Conservation (phyloP, 371 early-diverging fungal genomes). For the Rhizomucor pusillus region DNA sequence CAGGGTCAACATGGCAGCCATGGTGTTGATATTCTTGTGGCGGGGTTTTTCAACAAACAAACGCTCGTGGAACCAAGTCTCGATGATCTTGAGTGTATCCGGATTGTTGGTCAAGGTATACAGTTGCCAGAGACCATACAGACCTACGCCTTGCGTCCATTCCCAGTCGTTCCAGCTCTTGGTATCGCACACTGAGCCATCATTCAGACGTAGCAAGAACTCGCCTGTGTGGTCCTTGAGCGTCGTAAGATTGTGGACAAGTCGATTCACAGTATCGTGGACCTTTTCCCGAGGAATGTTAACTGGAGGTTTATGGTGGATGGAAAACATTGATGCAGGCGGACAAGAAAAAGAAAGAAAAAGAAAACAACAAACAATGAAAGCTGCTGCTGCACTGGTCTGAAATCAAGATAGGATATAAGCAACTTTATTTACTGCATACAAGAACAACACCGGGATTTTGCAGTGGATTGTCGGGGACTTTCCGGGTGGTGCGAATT, state of each 20-base stretch:
- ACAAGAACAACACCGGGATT: too few relatives aligned
- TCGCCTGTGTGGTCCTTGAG: slow-evolving; percentile 20
- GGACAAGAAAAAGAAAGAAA: too few relatives aligned
- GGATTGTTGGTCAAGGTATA: slow-evolving; percentile 18
- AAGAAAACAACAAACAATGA: too few relatives aligned
- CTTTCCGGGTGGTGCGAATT: too few relatives aligned
- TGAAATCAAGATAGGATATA: too few relatives aligned
- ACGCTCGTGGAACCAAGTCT: slow-evolving; percentile 20
- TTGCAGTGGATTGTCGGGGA: too few relatives aligned
- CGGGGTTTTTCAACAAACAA: slow-evolving; percentile 17
- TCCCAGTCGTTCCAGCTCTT: slow-evolving; percentile 31
- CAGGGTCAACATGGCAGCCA: slow-evolving; percentile 22
- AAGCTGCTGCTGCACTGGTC: too few relatives aligned
- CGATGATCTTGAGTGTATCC: slow-evolving; percentile 13
- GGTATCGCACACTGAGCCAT: slow-evolving; percentile 21
- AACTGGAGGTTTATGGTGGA: slow-evolving; percentile 6
- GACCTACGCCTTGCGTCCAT: slow-evolving; percentile 28
- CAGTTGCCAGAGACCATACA: slow-evolving; percentile 24
- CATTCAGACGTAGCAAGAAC: slow-evolving; percentile 16
- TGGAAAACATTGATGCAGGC: too few relatives aligned
- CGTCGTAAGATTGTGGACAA: slow-evolving; percentile 17
- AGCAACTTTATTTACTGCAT: too few relatives aligned
- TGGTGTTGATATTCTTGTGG: slow-evolving; percentile 27
- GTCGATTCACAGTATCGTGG: slow-evolving; percentile 10
- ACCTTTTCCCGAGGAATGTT: slow-evolving; percentile 7